Evolutionary conservation across 2,329 filamentous ascomycete genomes (phyloP).

Genomic region (Dothiorella sarmentorum): DNA sequence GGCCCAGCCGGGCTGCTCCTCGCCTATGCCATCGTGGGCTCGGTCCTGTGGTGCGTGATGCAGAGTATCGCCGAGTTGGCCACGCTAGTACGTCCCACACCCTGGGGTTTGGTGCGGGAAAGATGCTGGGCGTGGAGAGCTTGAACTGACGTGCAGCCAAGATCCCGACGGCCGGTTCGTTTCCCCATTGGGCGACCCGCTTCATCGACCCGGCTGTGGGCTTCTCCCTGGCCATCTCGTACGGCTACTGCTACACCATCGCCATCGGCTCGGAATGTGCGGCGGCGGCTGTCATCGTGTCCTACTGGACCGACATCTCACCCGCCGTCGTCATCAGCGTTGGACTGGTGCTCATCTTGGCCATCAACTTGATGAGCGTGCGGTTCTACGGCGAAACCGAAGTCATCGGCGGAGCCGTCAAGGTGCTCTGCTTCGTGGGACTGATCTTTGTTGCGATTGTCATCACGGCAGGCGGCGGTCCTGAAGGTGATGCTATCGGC

Average conservation of each 20-base stretch:
- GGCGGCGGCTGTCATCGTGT: slow-evolving; percentile 77
- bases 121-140: neutral
- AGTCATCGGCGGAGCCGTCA: slow-evolving; percentile 44
- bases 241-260: slow-evolving; percentile 83
- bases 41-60: slow-evolving; percentile 88
- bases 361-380: slow-evolving; percentile 1
- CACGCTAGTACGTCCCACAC: slow-evolving; percentile 57
- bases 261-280: slow-evolving; percentile 83
- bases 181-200: slow-evolving; percentile 87
- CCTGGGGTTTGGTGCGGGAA: no score
- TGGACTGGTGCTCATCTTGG: neutral
- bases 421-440: slow-evolving; percentile 45
- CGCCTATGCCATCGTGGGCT: slow-evolving; percentile 60
- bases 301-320: slow-evolving; percentile 63
- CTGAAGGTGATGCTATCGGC: slow-evolving; percentile 56
- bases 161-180: slow-evolving; percentile 83
- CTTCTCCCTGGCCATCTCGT: slow-evolving; percentile 94
- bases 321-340: slow-evolving; percentile 21
- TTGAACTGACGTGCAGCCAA: neutral
- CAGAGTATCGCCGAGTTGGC: slow-evolving; percentile 90
- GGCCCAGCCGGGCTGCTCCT: slow-evolving; percentile 37
- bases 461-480: slow-evolving; percentile 41
- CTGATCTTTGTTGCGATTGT: slow-evolving; percentile 36
- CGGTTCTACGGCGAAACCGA: slow-evolving; percentile 41
- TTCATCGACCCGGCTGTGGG: slow-evolving; percentile 94